Conservation (phyloP, 352 stramenopile genomes). For the Phytophthora pseudosyringae region DNA sequence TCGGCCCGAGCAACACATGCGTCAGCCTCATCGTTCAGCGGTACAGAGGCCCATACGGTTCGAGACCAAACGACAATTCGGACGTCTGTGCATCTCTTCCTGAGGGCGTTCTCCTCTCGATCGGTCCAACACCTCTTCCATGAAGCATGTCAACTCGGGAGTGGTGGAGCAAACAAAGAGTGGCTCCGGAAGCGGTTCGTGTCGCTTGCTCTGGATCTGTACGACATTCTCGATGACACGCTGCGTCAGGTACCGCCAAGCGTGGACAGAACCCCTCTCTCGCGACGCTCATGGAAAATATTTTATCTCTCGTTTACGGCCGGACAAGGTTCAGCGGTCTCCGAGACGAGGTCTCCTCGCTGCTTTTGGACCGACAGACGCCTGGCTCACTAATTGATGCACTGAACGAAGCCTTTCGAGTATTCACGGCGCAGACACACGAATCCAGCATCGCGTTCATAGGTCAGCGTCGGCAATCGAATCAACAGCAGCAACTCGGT, state of each 20-base stretch:
- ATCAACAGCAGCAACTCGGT: background rate
- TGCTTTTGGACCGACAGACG: constrained; percentile 13
- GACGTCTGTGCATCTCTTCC: constrained; percentile 18
- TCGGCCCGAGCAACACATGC: too few relatives aligned
- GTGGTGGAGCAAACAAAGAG: background rate
- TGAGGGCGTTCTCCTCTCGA: constrained; percentile 13
- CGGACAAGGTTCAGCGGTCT: constrained; percentile 13
- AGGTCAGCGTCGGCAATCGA: background rate
- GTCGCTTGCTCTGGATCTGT: constrained; percentile 20
- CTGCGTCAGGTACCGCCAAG: constrained; percentile 6
- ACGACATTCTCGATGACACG: constrained; percentile 16
- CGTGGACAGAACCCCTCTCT: background rate
- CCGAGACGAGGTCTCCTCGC: constrained; percentile 3
- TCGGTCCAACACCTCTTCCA: constrained; percentile 8
- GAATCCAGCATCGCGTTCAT: background rate
- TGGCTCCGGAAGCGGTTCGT: constrained; percentile 21
- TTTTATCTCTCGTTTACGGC: constrained; percentile 35
- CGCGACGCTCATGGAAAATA: constrained; percentile 32
- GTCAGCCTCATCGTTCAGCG: background rate
- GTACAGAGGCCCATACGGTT: background rate
- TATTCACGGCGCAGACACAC: constrained; percentile 11
- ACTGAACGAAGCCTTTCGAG: constrained; percentile 8
- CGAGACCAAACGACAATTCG: background rate
- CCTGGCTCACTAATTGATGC: background rate
- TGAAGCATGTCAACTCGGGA: background rate